phyloP scores from a whole-genome alignment of 208 protist species.

The Leishmania tropica region DNA sequence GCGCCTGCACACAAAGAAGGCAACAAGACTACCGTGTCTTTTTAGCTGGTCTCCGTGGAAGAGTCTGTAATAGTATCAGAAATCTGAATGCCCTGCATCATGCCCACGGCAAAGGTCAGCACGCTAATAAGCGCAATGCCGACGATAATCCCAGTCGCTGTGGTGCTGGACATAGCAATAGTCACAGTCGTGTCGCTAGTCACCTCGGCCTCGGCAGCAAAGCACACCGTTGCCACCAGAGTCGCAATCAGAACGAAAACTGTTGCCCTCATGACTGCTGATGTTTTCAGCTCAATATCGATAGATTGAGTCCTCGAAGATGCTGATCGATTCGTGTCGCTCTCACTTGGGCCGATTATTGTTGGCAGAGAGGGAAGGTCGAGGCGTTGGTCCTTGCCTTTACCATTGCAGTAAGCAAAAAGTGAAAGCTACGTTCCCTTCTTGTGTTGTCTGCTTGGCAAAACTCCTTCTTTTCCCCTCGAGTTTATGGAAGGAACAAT shows the following conservation, averaged over 20 bases:
- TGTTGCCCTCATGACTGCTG: constrained; percentile 3
- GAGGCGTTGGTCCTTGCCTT: neutral
- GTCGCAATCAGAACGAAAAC: constrained; percentile 19
- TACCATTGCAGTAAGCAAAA: neutral
- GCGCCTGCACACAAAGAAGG: neutral
- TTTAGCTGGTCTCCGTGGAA: constrained; percentile 21
- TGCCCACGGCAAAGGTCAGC: constrained; percentile 64
- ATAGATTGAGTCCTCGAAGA: neutral
- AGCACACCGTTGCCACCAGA: constrained; percentile 12
- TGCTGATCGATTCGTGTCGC: neutral
- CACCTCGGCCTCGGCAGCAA: constrained; percentile 11
- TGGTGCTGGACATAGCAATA: constrained; percentile 72
- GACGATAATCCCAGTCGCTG: constrained; percentile 64
- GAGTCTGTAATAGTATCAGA: constrained; percentile 50
- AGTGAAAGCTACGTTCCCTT: neutral
- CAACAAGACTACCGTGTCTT: neutral
- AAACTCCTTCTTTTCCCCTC: neutral
- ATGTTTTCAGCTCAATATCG: neutral
- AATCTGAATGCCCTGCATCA: constrained; percentile 82
- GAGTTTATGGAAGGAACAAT: neutral
- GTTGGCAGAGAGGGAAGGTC: neutral
- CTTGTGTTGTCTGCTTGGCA: neutral
- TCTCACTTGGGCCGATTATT: neutral
- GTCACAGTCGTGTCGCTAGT: constrained; percentile 27
- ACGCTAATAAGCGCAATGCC: constrained; percentile 62